These are phyloP conservation scores for Cryptococcus wingfieldii DNA, from an alignment of 1,284 basidiomycete species.

Conservation along the genomic window DNA sequence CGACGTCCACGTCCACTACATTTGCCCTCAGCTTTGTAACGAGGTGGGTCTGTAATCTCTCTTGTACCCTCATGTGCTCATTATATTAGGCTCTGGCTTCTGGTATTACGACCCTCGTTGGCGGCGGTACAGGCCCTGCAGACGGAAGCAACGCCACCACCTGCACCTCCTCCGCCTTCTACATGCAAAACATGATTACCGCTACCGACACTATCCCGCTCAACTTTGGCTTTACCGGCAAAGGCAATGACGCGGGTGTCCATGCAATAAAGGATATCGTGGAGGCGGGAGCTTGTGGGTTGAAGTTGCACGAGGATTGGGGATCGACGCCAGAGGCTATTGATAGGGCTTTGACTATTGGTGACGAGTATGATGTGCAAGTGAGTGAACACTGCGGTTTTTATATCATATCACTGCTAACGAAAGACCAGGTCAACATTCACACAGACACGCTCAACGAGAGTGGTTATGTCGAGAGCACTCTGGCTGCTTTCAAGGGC, in stretches of 20 bases:
- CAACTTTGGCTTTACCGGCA: conserved; percentile 90
- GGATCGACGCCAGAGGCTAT: conserved; percentile 87
- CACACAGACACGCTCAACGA: conserved; percentile 97
- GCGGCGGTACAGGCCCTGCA: conserved; percentile 89
- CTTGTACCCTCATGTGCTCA: background rate
- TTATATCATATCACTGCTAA: background rate
- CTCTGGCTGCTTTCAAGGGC: conserved; percentile 82
- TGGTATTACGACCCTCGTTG: conserved; percentile 79
- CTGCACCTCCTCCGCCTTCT: conserved; percentile 83
- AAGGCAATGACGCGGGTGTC: conserved; percentile 84
- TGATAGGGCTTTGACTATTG: conserved; percentile 71
- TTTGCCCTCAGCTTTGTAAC: conserved; percentile 80
- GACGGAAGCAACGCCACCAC: conserved; percentile 91
- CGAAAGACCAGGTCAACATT: conserved; percentile 68
- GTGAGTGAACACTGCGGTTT: conserved; percentile 47
- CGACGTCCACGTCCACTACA: conserved; percentile 89
- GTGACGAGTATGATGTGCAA: conserved; percentile 91
- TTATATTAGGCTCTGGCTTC: conserved; percentile 50
- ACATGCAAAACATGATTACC: conserved; percentile 79
- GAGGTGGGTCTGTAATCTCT: conserved; percentile 54
- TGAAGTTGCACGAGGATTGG: conserved; percentile 99
- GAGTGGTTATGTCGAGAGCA: conserved; percentile 67
- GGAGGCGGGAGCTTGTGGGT: conserved; percentile 77
- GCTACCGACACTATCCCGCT: conserved; percentile 84
- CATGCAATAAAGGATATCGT: conserved; percentile 73